These are phyloP conservation scores for Penicillium soppii DNA, from an alignment of 495 filamentous ascomycete genomes.

Conservation along the genomic window DNA sequence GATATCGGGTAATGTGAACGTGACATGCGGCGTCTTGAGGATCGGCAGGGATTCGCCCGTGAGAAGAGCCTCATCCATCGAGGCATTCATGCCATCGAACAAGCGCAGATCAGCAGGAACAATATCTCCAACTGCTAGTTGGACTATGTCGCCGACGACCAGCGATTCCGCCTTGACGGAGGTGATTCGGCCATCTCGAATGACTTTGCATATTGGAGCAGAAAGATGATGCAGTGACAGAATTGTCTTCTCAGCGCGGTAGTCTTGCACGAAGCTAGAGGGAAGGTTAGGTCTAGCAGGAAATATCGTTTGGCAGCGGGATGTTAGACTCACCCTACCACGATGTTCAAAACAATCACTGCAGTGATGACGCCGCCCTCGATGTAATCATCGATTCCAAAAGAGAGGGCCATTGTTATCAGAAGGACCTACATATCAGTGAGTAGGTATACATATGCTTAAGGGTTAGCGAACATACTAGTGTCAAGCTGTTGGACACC, in stretches of 20 bases:
- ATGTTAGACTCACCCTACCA: constrained; percentile 52
- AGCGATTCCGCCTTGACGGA: constrained; percentile 70
- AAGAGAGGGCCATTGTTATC: constrained; percentile 80
- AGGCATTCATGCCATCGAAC: constrained; percentile 76
- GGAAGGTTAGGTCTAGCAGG: background rate
- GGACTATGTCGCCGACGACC: constrained; percentile 80
- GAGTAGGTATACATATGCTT: constrained; percentile 3
- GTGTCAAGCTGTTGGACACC: constrained; percentile 64
- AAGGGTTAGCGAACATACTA: constrained; percentile 35
- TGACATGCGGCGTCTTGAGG: constrained; percentile 64
- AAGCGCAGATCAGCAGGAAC: constrained; percentile 70
- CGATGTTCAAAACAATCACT: constrained; percentile 79
- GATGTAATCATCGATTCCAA: constrained; percentile 75
- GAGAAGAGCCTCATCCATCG: constrained; percentile 58
- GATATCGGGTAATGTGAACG: constrained; percentile 53
- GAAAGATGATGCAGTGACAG: constrained; percentile 74
- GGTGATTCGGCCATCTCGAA: constrained; percentile 66
- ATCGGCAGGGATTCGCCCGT: constrained; percentile 64
- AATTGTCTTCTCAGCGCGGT: constrained; percentile 83
- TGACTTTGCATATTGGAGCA: constrained; percentile 72
- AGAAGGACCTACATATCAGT: constrained; percentile 62
- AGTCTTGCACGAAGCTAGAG: constrained; percentile 71
- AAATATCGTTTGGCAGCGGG: background rate
- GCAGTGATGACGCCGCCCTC: constrained; percentile 81
- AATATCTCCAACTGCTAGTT: constrained; percentile 66